Conservation (phyloP, 495 filamentous ascomycete genomes). For the Hyaloscypha bicolor region DNA sequence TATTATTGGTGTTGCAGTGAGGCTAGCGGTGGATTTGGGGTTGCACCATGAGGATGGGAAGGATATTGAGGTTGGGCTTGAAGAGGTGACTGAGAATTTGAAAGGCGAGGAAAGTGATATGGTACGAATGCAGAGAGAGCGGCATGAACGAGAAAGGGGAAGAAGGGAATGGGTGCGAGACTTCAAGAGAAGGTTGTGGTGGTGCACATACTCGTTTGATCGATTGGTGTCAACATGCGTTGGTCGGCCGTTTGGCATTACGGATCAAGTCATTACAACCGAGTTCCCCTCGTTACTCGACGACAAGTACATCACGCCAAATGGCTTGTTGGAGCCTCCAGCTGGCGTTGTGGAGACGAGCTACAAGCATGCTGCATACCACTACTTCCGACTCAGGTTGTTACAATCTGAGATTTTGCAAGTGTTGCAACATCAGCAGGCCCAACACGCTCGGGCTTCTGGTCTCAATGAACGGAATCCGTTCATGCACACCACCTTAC, state of each 20-base stretch:
- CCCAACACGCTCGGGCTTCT: slow-evolving; percentile 58
- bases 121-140: slow-evolving; percentile 33
- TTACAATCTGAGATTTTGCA: slow-evolving; percentile 95
- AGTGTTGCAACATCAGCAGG: slow-evolving; percentile 88
- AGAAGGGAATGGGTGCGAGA: slow-evolving; percentile 86
- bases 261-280: slow-evolving; percentile 90
- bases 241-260: slow-evolving; percentile 90
- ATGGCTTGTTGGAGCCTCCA: slow-evolving; percentile 65
- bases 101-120: slow-evolving; percentile 34
- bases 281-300: slow-evolving; percentile 89
- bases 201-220: slow-evolving; percentile 95
- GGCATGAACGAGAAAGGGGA: slow-evolving; percentile 58
- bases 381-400: slow-evolving; percentile 90
- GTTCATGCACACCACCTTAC: slow-evolving; percentile 76
- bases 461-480: slow-evolving; percentile 63
- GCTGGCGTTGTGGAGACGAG: slow-evolving; percentile 56
- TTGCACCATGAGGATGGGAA: slow-evolving; percentile 91
- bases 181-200: slow-evolving; percentile 86
- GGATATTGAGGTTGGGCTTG: slow-evolving; percentile 53
- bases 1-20: slow-evolving; percentile 90
- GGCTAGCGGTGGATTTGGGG: slow-evolving; percentile 87
- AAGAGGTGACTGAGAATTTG: slow-evolving; percentile 16
- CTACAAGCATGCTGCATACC: slow-evolving; percentile 86
- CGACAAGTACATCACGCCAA: slow-evolving; percentile 85
- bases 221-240: slow-evolving; percentile 90